Base-by-base conservation (phyloP, 768 basidiomycete species). In the Lyophyllum semitale region DNA sequence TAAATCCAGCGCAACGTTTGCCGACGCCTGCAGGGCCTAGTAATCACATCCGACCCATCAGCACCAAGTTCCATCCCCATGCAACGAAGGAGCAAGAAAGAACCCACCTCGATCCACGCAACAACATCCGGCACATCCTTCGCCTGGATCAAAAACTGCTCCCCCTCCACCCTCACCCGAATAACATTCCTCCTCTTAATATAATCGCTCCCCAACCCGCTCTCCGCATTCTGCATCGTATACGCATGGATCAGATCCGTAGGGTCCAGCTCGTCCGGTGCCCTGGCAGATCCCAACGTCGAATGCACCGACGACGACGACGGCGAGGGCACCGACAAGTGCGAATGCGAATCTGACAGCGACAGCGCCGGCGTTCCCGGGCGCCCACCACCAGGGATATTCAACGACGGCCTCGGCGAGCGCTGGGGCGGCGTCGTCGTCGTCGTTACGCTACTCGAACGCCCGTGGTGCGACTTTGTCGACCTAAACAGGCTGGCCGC, bases 111-210 rank as follows among this genome's bases (percentile, higher is more conserved):
- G 58, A 99, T 95, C 94, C 96, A 95, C 51, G 89, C 85, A 51
- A 98, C 92, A 1, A 98, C 95, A 25, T 85, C 84, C 41, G 85
- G 79, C 35, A 94, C 87, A 66, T 91, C 88, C 47, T 79, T 83
- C 2, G 92, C 91, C 72, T 99, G 96, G 62, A 99, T 64, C 62
- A 99, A 75, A 72, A 99, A 99, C 73, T 99, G 97, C 75, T 98
- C 93, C 12, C 96, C 97, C 68, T 97, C 94, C 59, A 94, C 75
- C 54, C 96, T 74, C 26, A 98, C 84, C 20, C 97, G 81, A 30
- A 98, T 94, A 42, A 98, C 96, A 68, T 98, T 91, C 76, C 85
- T 89, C 59, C 95, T 78, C 80, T 98, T 98, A 59, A 84, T 33
- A 72, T 99, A 99, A 70, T 99, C 97, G 55, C 91, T 94, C 29